Base-by-base conservation (phyloP, 495 filamentous ascomycete genomes). In the Penicillium verhagenii region DNA sequence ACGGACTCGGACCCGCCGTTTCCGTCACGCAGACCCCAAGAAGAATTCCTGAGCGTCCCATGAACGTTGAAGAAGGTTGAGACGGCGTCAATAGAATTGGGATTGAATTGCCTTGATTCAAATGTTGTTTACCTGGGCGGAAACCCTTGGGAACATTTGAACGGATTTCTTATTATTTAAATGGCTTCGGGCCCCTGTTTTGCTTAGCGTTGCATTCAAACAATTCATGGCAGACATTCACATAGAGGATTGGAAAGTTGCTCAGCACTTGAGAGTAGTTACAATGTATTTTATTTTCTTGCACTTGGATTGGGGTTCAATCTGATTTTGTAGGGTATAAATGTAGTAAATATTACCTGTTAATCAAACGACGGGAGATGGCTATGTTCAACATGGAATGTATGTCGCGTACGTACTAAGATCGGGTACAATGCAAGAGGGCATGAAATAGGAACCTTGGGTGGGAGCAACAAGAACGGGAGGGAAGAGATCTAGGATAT, bases 1-100 rank as follows among this genome's bases (percentile, higher is more conserved):
- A 52, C 76, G 75, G 52, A 71, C 63, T 11, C 85, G 85, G 72
- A 87, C 86, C 16, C 72, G 78, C 23, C 74, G 67, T 37, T 88
- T 90, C 60, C 21, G 19, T 16, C 28, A 31, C 13, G 16, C 47
- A 7, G 37, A 42, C 4, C 2, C 21, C 14, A 52, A 52, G 18
- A 52, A 52, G 49, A 33, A 29, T 6, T 20, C 10, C 10, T 50
- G 26, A 48, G 16, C 11, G 14, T 35, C 14, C n/a, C n/a, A n/a
- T n/a, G n/a, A n/a, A n/a, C n/a, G n/a, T n/a, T 21, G 4, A 20
- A 23, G 10, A 10, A 7, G 23, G 18, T 13, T 23, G 40, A 40
- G 38, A 2, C 11, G 40, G 40, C 13, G 23, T 43, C 6, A 11
- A 43, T 43, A 23, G 40, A 23, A 21, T 9, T 21, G 19, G 23